These are phyloP conservation scores for Canariomyces notabilis DNA, from an alignment of 2,329 filamentous ascomycete species.

Conservation along the genomic window DNA sequence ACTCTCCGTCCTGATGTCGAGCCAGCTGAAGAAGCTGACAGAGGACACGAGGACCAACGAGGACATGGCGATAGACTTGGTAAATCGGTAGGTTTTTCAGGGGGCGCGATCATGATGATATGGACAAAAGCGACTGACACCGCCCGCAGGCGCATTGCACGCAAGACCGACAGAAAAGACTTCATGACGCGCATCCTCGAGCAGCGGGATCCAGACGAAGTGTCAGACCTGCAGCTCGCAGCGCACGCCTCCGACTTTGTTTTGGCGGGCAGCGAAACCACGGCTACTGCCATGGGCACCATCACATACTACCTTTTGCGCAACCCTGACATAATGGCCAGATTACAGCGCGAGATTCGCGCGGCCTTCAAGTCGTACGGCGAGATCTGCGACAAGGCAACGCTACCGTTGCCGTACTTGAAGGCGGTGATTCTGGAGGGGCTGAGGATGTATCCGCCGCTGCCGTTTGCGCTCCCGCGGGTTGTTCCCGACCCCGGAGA, in stretches of 20 bases:
- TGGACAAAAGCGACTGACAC: no score
- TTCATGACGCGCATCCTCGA: conserved; percentile 25
- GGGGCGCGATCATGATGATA: no score
- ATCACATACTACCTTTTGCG: conserved; percentile 28
- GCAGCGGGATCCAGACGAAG: conserved; percentile 13
- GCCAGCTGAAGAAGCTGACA: conserved; percentile 14
- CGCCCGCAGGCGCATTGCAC: conserved; percentile 14
- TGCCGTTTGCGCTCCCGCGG: conserved; percentile 15
- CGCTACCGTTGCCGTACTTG: conserved; percentile 31
- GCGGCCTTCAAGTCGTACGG: conserved; percentile 30
- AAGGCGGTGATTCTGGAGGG: conserved; percentile 35
- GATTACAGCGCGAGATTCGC: conserved; percentile 35
- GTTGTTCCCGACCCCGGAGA: conserved; percentile 13
- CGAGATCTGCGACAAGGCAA: conserved; percentile 33
- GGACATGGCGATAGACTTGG: conserved; percentile 16
- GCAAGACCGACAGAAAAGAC: conserved; percentile 13
- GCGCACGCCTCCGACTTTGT: conserved; percentile 14
- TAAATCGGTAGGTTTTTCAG: no score
- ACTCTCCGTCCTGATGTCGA: conserved; percentile 8
- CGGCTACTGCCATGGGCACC: conserved; percentile 18
- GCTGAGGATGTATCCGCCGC: conserved; percentile 34
- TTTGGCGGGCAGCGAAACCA: conserved; percentile 22
- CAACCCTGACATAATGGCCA: conserved; percentile 28
- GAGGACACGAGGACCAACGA: conserved; percentile 19
- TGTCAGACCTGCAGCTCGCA: conserved; percentile 22